phyloP scores from a whole-genome alignment of 2,329 filamentous ascomycete genomes.

The Clonostachys sp. region DNA sequence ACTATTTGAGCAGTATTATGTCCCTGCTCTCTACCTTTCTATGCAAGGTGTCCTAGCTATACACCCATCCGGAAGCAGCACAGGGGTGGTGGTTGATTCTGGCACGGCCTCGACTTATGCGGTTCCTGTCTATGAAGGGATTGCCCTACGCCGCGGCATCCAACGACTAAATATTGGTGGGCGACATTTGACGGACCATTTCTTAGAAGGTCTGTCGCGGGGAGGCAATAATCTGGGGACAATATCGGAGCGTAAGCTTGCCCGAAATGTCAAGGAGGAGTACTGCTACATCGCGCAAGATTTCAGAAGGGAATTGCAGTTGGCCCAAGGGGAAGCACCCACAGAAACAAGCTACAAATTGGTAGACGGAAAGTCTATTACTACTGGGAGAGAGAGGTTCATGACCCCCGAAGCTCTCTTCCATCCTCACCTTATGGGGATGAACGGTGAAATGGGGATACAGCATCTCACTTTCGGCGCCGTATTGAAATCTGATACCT shows the following conservation, averaged over 20 bases:
- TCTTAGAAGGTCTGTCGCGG: slow-evolving; percentile 99
- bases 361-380: slow-evolving; percentile 98
- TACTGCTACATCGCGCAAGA: slow-evolving; percentile 99
- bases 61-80: slow-evolving; percentile 99
- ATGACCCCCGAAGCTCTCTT: slow-evolving; percentile 98
- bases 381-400: slow-evolving; percentile 99
- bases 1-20: slow-evolving; percentile 99
- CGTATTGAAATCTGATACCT: slow-evolving; percentile 99
- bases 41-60: slow-evolving; percentile 98
- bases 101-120: slow-evolving; percentile 99
- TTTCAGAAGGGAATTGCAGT: slow-evolving; percentile 99
- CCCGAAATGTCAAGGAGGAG: slow-evolving; percentile 99
- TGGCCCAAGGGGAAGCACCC: slow-evolving; percentile 94
- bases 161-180: slow-evolving; percentile 99
- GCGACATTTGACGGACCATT: slow-evolving; percentile 99
- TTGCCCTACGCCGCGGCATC: slow-evolving; percentile 98
- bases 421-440: slow-evolving; percentile 96
- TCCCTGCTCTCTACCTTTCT: slow-evolving; percentile 99
- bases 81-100: slow-evolving; percentile 99
- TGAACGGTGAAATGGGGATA: slow-evolving; percentile 90
- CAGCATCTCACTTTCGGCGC: slow-evolving; percentile 99
- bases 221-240: slow-evolving; percentile 99
- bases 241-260: slow-evolving; percentile 99
- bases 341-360: slow-evolving; percentile 99
- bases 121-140: slow-evolving; percentile 99